Evolutionary conservation across 2,329 filamentous ascomycete genomes (phyloP), one percentile per base, ranked within the genome.

Genomic region (Aureobasidium pullulans): DNA sequence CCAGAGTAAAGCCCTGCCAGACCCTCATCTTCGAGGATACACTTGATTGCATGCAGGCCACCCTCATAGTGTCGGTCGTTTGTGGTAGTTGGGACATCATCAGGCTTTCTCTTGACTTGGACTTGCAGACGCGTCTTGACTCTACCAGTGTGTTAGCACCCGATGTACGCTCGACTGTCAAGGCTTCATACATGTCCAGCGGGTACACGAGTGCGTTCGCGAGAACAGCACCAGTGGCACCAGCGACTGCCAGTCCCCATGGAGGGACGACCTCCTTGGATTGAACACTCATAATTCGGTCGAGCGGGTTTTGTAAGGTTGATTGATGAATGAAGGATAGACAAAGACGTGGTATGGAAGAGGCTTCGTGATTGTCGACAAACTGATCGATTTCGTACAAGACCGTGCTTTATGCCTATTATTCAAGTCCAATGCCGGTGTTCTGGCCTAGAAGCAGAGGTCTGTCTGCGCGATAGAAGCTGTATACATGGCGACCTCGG

Each of bases 41-140:
- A 92, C 62, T 80, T 81, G 64, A 99, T 86, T 32, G 94, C 94
- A 75, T 99, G 90, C 77, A 90, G 81, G 9, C 92, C 93, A 54
- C 89, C 93, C 42, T 84, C 80, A 75, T 99, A 99, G 75, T 96
- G 90, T 59, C 83, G 80, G 52, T 85, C 79, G 62, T 81, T 77
- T 61, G 78, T 75, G 34, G 76, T 69, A 42, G 69, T 71, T 57
- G 62, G 66, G 48, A 76, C 72, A 53, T 76, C 80, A 48, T 76
- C 69, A 3, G 72, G 72, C 47, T 76, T 76, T 62, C 71, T 69
- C 71, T 92, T 95, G 57, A 96, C 86, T 74, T 99, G 94, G 32
- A 97, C 93, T 76, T 99, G 94, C 34, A 99, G 82, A 61, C 91
- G 87, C 50, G 94, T 99, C 78, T 99, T 99, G 67, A 99, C 89